Base-by-base conservation (phyloP, 768 basidiomycete genomes). In the Termitomyces sp. region DNA sequence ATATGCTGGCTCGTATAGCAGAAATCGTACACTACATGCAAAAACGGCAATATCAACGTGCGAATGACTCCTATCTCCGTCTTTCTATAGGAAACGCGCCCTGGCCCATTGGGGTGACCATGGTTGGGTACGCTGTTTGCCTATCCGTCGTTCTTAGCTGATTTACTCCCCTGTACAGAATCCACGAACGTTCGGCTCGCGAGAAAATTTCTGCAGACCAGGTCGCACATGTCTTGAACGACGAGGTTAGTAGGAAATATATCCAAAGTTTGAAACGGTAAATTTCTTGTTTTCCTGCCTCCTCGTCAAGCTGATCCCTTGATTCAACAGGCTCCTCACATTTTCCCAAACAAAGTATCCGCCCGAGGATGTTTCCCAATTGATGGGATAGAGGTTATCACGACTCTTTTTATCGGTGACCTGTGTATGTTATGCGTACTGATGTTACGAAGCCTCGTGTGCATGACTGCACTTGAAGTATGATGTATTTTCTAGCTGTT, bases 71-170 rank as follows among this genome's bases (percentile, higher is more conserved):
- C 0, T 99, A 99, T 70, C 84, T 99, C 24, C 89, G 97, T 7
- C 77, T 99, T 39, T 94, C 92, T 5, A 99, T 99, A 61, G 97
- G 97, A 34, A 99, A 97, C 65, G 96, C 97, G 0, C 95, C 97
- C 3, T 99, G 97, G 97, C 97, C 97, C 1, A 99, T 99, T 66
- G 97, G 97, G 43, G 97, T 99, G 9, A 99, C 97, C 59, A 96
- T 96, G 90, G 97, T 98, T 75, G 95, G 94, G 93, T 94, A 72
- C 39, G 87, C 78, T 12, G 41, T 54, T 44, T 10, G 29, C 22
- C 56, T 39, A 29, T 43, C 1, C n/a, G n/a, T 27, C n/a, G 22
- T 29, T 58, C 31, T 6, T 52, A 26, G 37, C 22, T 48, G 14
- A 41, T 59, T 39, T 7, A 5, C 59, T 42, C 12, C 53, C 46